A percentile compares a stretch with the other conserved stretches of the same genome.
Evolutionary conservation across 2,329 filamentous ascomycete species (phyloP).

Genomic region (Exophiala spinifera): DNA sequence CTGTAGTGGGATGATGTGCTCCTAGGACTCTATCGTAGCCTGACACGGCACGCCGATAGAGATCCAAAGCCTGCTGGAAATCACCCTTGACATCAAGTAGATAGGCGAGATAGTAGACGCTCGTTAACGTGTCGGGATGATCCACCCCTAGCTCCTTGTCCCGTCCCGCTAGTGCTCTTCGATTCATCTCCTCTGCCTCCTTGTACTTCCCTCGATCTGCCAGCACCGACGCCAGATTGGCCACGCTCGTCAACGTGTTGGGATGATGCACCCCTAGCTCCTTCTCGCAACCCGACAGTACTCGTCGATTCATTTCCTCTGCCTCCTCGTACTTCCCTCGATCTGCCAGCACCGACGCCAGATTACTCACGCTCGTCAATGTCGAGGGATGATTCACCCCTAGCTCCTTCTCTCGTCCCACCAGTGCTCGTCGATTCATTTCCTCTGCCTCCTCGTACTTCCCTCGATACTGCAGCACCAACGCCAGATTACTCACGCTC

Average conservation of each 20-base stretch:
- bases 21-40: background rate
- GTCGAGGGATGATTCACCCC: constrained; percentile 27
- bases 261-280: no score
- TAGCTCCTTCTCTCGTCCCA: constrained; percentile 20
- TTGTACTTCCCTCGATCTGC: background rate
- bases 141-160: background rate
- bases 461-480: constrained; percentile 22
- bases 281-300: no score
- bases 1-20: background rate
- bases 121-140: background rate
- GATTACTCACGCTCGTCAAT: no score
- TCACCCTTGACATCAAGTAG: background rate
- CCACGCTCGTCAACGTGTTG: no score
- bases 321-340: no score
- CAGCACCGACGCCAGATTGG: no score
- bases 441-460: constrained; percentile 26
- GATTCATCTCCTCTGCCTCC: no score
- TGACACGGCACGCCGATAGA: background rate
- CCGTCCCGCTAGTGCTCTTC: background rate
- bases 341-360: no score
- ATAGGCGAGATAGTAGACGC: background rate
- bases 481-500: constrained; percentile 19
- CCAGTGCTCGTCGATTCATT: constrained; percentile 23
- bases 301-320: no score
- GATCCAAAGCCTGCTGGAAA: background rate